Conservation (phyloP, 306 rosid species). For the Quillaja saponaria region DNA sequence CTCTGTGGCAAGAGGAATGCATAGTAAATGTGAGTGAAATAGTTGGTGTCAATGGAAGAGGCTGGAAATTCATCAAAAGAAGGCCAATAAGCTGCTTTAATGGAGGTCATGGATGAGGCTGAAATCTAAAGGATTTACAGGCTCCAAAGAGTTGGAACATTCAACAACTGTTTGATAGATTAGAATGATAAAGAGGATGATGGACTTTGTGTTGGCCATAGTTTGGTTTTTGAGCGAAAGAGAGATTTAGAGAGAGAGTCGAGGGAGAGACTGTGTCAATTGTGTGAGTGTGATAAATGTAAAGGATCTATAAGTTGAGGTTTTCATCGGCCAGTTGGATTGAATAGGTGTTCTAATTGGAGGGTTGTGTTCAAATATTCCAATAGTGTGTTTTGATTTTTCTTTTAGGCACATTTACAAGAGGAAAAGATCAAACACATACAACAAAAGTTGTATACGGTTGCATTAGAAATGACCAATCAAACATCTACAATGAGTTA, state of each 20-base stretch:
- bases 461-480: slow-evolving; percentile 20
- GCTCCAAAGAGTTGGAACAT: slow-evolving; percentile 2
- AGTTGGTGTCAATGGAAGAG: slow-evolving; percentile 49
- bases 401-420: not conserved
- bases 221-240: not conserved
- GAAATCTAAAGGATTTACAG: not conserved
- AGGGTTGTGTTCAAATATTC: slow-evolving; percentile 10
- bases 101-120: not conserved
- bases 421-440: slow-evolving; percentile 20
- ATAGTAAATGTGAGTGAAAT: slow-evolving; percentile 72
- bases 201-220: slow-evolving; percentile 25
- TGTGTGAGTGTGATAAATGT: too few relatives aligned
- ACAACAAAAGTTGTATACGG: slow-evolving; percentile 24
- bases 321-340: not conserved
- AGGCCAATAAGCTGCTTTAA: slow-evolving; percentile 82
- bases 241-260: not conserved
- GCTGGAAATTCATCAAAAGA: slow-evolving; percentile 41
- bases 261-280: too few relatives aligned
- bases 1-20: slow-evolving; percentile 63
- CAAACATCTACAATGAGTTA: slow-evolving; percentile 14
- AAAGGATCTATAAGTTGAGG: not conserved
- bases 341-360: slow-evolving; percentile 1
- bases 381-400: slow-evolving; percentile 6
- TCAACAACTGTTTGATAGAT: not conserved
- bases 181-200: slow-evolving; percentile 29